Base-by-base conservation (phyloP, 2,329 filamentous ascomycete genomes). In the Talaromyces sp. region DNA sequence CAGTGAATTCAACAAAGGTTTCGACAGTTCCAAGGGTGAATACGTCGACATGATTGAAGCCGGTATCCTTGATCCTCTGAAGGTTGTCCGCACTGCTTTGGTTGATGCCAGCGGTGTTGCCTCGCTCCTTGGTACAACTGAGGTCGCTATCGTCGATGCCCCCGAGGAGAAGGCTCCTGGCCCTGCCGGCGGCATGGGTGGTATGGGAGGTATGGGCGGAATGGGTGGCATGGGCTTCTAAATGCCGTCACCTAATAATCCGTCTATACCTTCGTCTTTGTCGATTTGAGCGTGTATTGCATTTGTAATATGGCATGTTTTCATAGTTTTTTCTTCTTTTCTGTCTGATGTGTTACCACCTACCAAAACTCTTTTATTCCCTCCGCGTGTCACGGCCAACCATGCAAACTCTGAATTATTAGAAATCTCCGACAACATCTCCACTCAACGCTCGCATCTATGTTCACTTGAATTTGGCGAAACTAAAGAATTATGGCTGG, bases 51-150 rank as follows among this genome's bases (percentile, higher is more conserved):
- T 99, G 95, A 97, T 99, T 77, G 80, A 87, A 69, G 88, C 92
- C 72, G 95, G 95, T 90, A 99, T 99, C 80, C 91, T 99, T 67
- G 95, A 99, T 80, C 95, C 95, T 70, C 91, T 99, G 86, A 99
- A 99, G 91, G 95, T 99, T 73, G 95, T 99, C 77, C 93, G 95
- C 75, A 99, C 95, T 69, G 94, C 92, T 76, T 89, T 99, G 67
- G 87, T 93, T 75, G 95, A 99, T 75, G 95, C 95, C 73, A 94
- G 90, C 76, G 95, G 95, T 82, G 95, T 99, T 74, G 95, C 95
- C 63, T 98, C 94, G 63, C 88, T 99, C 68, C 91, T 99, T 68
- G 95, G 95, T 78, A 99, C 95, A 70, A 99, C 95, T 67, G 95
- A 99, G 84, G 95, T 98, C 65, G 93, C 95, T 71, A 97, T 99